A percentile compares a stretch with the other conserved stretches of the same genome.
Conservation (phyloP, 1,284 basidiomycete genomes). For the Heliocybe sulcata region DNA sequence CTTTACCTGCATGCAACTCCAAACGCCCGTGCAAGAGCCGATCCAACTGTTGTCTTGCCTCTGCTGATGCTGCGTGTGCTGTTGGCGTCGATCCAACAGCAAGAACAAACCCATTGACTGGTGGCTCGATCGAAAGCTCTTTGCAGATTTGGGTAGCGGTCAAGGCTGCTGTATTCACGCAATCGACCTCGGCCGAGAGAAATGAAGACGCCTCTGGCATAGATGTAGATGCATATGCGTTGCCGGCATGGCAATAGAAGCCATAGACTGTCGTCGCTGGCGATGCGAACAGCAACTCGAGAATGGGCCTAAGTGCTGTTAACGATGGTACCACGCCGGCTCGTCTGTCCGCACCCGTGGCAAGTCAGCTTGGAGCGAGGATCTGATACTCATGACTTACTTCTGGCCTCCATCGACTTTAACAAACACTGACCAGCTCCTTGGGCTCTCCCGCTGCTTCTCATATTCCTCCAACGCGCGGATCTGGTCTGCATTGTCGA, state of each 20-base stretch:
- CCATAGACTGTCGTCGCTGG: slow-evolving; percentile 62
- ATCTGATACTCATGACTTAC: slow-evolving; percentile 33
- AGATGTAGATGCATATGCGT: slow-evolving; percentile 70
- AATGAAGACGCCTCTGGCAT: slow-evolving; percentile 54
- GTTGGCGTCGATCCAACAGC: slow-evolving; percentile 86
- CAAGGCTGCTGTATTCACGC: slow-evolving; percentile 61
- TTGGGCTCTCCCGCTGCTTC: slow-evolving; percentile 26
- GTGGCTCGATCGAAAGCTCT: slow-evolving; percentile 20
- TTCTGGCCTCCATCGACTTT: slow-evolving; percentile 77
- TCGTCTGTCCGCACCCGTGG: slow-evolving; percentile 63
- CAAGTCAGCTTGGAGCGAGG: slow-evolving; percentile 3
- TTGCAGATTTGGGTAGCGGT: slow-evolving; percentile 45
- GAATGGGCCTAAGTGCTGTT: slow-evolving; percentile 45
- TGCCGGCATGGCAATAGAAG: slow-evolving; percentile 79
- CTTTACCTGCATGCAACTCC: slow-evolving; percentile 69
- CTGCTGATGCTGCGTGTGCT: slow-evolving; percentile 66
- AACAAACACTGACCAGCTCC: slow-evolving; percentile 70
- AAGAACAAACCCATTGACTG: slow-evolving; percentile 52
- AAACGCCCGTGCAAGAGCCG: slow-evolving; percentile 49
- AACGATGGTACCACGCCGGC: slow-evolving; percentile 67
- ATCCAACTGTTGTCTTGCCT: slow-evolving; percentile 36
- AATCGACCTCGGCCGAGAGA: slow-evolving; percentile 66
- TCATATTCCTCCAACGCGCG: slow-evolving; percentile 55
- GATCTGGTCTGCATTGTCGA: slow-evolving; percentile 75
- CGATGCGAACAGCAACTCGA: slow-evolving; percentile 45